These are phyloP conservation scores for Mayamaea pseudoterrestris DNA, from an alignment of 108 stramenopile species.

Conservation along the genomic window DNA sequence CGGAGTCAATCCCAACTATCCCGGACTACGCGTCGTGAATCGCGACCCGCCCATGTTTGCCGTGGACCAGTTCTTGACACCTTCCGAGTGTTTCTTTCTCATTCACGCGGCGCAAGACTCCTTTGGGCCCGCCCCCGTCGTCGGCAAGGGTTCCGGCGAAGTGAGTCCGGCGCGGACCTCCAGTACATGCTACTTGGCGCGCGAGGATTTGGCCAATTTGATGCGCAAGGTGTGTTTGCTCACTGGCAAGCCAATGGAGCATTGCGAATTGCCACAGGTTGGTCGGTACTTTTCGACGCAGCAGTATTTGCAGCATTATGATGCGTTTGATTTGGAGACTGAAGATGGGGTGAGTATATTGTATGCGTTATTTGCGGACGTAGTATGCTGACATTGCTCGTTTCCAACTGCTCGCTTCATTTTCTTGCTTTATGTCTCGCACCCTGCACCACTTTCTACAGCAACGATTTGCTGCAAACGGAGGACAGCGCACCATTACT, in stretches of 20 bases:
- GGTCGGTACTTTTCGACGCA: conserved; percentile 76
- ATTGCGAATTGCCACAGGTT: conserved; percentile 88
- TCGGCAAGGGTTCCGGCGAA: conserved; percentile 66
- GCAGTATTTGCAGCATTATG: conserved; percentile 79
- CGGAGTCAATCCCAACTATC: conserved; percentile 78
- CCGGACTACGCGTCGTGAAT: conserved; percentile 43
- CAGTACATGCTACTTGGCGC: conserved; percentile 71
- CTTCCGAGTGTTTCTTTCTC: conserved; percentile 69
- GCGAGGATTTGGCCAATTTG: conserved; percentile 74
- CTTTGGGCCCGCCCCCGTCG: conserved; percentile 75
- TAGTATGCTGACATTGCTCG: too few relatives aligned
- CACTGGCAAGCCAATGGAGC: conserved; percentile 74
- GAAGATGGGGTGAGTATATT: too few relatives aligned
- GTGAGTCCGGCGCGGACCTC: conserved; percentile 68
- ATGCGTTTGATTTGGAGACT: conserved; percentile 80
- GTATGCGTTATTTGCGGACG: too few relatives aligned
- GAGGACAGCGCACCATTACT: conserved; percentile 87
- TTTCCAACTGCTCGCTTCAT: too few relatives aligned
- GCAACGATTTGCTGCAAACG: conserved; percentile 69
- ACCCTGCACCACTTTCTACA: too few relatives aligned
- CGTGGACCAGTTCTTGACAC: conserved; percentile 67
- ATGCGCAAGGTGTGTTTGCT: conserved; percentile 59
- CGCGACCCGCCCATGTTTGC: conserved; percentile 61
- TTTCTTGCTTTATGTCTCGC: too few relatives aligned
- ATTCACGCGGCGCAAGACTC: conserved; percentile 50